These are phyloP conservation scores for Trametes sanguinea DNA, from an alignment of 768 basidiomycete genomes.

Conservation along the genomic window DNA sequence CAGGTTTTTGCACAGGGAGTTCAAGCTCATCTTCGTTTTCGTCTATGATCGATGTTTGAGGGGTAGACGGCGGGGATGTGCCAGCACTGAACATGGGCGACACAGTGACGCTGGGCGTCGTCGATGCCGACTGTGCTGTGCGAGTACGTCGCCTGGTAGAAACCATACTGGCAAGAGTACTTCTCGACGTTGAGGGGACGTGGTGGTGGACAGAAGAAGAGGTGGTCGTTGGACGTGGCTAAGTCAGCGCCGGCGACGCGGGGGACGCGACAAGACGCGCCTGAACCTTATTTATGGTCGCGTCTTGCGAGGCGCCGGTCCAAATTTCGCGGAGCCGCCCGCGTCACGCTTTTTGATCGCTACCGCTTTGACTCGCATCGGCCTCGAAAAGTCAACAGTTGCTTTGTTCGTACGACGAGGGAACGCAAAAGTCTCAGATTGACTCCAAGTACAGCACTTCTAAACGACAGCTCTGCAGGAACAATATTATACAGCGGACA, in stretches of 20 bases:
- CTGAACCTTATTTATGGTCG: constrained; percentile 33
- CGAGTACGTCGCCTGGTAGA: constrained; percentile 24
- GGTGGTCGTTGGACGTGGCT: constrained; percentile 12
- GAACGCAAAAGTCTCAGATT: background rate
- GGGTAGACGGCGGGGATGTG: constrained; percentile 50
- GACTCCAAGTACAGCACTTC: too few species aligned
- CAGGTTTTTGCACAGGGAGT: background rate
- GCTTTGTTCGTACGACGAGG: background rate
- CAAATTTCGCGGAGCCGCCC: constrained; percentile 13
- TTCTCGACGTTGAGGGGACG: background rate
- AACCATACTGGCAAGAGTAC: constrained; percentile 20
- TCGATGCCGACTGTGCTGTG: constrained; percentile 35
- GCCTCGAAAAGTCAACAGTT: background rate
- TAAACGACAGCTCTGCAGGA: too few species aligned
- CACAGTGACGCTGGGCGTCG: constrained; percentile 43
- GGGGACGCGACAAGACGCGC: constrained; percentile 27
- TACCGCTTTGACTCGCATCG: background rate
- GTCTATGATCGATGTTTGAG: constrained; percentile 49
- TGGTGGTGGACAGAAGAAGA: background rate
- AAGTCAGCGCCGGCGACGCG: constrained; percentile 22
- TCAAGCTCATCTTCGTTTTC: constrained; percentile 20
- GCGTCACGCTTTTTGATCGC: background rate
- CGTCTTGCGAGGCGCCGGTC: constrained; percentile 19
- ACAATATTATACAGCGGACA: background rate
- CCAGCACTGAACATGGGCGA: constrained; percentile 55